A percentile compares a stretch with the other conserved stretches of the same genome.
Evolutionary conservation across 306 rosid genomes (phyloP).

Genomic region (Vigna hirtella): DNA sequence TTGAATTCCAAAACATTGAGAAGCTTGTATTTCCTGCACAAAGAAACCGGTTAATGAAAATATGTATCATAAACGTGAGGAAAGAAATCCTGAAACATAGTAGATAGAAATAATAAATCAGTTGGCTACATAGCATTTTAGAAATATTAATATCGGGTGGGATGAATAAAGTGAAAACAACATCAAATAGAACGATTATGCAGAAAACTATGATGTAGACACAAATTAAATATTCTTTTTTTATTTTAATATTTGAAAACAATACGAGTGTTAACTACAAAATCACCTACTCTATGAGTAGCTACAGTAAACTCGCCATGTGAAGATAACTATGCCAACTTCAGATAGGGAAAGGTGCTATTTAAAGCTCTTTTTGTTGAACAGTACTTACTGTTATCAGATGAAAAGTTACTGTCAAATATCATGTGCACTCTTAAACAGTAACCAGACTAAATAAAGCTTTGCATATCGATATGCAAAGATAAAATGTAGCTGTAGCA

Average conservation of each 20-base stretch:
- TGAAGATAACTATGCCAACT: background rate
- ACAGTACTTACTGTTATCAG: background rate
- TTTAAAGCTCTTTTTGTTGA: background rate
- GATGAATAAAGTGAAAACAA: constrained; percentile 6
- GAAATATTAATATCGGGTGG: background rate
- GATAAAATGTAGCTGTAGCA: background rate
- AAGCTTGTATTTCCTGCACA: background rate
- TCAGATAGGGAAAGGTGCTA: background rate
- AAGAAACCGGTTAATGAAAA: background rate
- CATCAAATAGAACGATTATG: background rate
- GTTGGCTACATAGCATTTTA: background rate
- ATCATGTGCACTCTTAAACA: background rate
- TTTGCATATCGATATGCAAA: background rate
- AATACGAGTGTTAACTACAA: background rate
- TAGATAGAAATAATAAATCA: background rate
- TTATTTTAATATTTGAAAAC: constrained; percentile 4
- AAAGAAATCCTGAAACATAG: background rate
- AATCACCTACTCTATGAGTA: background rate
- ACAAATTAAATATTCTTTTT: background rate
- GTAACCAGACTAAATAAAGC: background rate
- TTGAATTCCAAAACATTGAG: background rate
- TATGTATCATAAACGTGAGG: background rate
- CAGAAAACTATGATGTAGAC: constrained; percentile 4
- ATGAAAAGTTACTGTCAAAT: background rate
- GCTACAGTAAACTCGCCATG: background rate